Conservation (phyloP, 305 asterid species). For the Fraxinus dipetala region DNA sequence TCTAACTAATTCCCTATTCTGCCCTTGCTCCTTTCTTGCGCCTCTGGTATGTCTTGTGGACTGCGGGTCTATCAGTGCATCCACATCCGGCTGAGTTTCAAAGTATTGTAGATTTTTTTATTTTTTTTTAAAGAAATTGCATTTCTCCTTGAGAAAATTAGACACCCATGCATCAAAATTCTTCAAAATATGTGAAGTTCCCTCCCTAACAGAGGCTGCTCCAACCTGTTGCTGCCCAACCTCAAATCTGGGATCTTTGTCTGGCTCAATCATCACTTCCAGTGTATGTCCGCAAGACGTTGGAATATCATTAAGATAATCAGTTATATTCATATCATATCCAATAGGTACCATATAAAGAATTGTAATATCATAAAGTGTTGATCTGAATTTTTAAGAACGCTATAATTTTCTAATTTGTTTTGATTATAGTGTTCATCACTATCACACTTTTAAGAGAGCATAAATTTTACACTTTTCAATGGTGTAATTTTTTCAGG, state of each 20-base stretch:
- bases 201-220: background rate
- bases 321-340: background rate
- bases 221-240: background rate
- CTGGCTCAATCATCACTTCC: slow-evolving; percentile 4
- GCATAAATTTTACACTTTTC: background rate
- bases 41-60: too few species aligned
- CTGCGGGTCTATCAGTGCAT: background rate
- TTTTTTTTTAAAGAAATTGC: background rate
- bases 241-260: background rate
- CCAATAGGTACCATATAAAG: background rate
- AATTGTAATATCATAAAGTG: background rate
- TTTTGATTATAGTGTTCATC: slow-evolving; percentile 5
- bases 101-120: background rate
- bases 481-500: slow-evolving; percentile 52
- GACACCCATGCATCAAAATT: background rate
- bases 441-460: background rate
- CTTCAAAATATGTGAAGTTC: background rate
- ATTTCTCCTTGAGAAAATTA: background rate
- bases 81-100: background rate
- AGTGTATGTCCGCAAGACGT: background rate
- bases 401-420: slow-evolving; percentile 1
- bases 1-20: too few species aligned
- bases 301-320: background rate
- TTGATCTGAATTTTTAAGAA: slow-evolving; percentile 1
- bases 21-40: too few species aligned